A percentile compares a stretch with the other conserved stretches of the same genome.
These are phyloP conservation scores for Chaetomium globosum DNA, from an alignment of 2,329 filamentous ascomycete species.

Conservation along the genomic window DNA sequence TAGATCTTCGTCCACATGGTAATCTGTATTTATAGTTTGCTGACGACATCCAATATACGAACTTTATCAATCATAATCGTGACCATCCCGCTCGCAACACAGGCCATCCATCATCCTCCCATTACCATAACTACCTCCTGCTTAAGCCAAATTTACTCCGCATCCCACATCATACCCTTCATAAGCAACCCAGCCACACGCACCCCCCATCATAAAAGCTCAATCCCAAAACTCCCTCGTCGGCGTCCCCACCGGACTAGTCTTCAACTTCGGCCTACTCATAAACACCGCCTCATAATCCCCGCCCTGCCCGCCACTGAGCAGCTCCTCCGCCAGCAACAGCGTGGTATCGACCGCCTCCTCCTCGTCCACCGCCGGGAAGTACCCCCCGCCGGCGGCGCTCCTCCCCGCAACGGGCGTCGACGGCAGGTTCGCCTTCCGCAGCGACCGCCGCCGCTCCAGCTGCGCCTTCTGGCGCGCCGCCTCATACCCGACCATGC, in stretches of 20 bases:
- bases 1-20: slow-evolving; percentile 17
- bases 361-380: slow-evolving; percentile 53
- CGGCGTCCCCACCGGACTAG: slow-evolving; percentile 67
- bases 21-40: slow-evolving; percentile 16
- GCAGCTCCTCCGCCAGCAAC: slow-evolving; percentile 68
- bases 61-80: neutral
- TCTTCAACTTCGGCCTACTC: slow-evolving; percentile 76
- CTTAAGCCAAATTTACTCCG: neutral
- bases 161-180: neutral
- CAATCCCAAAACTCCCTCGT: slow-evolving; percentile 37
- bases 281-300: slow-evolving; percentile 84
- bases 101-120: neutral
- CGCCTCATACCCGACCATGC: slow-evolving; percentile 65
- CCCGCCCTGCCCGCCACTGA: slow-evolving; percentile 61
- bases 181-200: neutral
- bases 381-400: slow-evolving; percentile 43
- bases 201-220: neutral
- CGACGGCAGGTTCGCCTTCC: slow-evolving; percentile 46
- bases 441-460: slow-evolving; percentile 56
- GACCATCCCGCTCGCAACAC: neutral
- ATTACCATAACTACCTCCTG: neutral
- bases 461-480: slow-evolving; percentile 63
- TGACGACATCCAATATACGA: neutral
- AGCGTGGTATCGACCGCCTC: slow-evolving; percentile 42
- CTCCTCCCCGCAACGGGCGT: slow-evolving; percentile 42